Evolutionary conservation across 2,329 filamentous ascomycete species (phyloP).

Genomic region (Neonectria faginata): DNA sequence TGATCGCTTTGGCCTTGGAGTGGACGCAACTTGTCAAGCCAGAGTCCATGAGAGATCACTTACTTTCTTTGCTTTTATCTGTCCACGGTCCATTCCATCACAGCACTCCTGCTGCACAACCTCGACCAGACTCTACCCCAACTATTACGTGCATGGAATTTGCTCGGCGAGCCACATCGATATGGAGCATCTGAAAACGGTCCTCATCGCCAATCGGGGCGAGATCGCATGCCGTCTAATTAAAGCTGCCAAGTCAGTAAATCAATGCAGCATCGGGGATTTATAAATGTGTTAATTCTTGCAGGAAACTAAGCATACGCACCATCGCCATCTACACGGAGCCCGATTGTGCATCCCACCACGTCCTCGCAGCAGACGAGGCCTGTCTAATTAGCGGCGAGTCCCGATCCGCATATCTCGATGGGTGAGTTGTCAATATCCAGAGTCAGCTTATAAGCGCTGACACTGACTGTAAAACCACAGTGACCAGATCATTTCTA

Average conservation of each 20-base stretch:
- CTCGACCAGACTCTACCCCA: not conserved
- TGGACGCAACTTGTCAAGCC: not conserved
- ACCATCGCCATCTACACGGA: slow-evolving; percentile 67
- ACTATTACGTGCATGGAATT: not conserved
- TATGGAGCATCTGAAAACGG: slow-evolving; percentile 27
- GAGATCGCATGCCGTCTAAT: slow-evolving; percentile 64
- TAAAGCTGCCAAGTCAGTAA: slow-evolving; percentile 25
- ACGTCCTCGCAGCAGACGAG: slow-evolving; percentile 59
- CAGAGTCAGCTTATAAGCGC: not conserved
- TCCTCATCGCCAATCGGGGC: slow-evolving; percentile 70
- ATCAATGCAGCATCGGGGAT: slow-evolving; percentile 53
- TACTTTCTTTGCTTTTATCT: slow-evolving; percentile 8
- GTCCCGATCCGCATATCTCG: slow-evolving; percentile 46
- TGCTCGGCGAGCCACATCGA: not conserved
- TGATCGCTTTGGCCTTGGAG: not conserved
- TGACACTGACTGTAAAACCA: slow-evolving; percentile 7
- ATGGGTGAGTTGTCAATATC: slow-evolving; percentile 43
- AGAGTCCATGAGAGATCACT: slow-evolving; percentile 5
- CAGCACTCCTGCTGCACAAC: not conserved
- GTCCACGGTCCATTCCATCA: not conserved
- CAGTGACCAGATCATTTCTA: slow-evolving; percentile 43
- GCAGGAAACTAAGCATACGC: slow-evolving; percentile 59
- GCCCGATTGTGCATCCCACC: slow-evolving; percentile 63
- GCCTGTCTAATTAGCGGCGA: slow-evolving; percentile 61
- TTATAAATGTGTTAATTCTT: not conserved